Base-by-base conservation (phyloP, 148 eudicot genomes). In the Heliamphora exappendiculata region DNA sequence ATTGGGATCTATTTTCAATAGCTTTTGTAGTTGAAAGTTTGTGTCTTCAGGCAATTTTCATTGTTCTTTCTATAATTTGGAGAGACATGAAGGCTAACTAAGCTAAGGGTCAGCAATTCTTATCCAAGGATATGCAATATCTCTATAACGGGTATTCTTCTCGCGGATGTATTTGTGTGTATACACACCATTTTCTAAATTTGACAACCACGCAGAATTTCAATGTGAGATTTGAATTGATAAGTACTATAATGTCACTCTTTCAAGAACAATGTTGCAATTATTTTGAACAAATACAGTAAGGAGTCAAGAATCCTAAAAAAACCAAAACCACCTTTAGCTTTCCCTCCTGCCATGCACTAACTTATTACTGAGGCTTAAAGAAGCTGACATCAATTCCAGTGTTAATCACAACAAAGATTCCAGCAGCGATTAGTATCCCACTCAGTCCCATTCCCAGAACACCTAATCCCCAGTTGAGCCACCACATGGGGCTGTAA, bases 361-460 rank as follows among this genome's bases (percentile, higher is more conserved):
- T 51, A 28, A 60, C 11, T 64, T 28, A 37, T 89, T 82, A 90
- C 29, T 85, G 78, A 70, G 98, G 96, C 67, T 91, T 87, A 71
- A 93, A 93, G 85, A 93, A 93, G 75, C 85, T 91, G 70, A 84
- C 82, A 72, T 89, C 71, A 73, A 93, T 80, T 42, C 96, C 96
- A 42, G 85, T 89, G 72, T 86, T 84, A 78, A 93, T 89, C 7
- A 93, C 77, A 75, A 88, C 88, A 80, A 85, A 93, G 28, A 91
- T 28, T 10, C 96, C 89, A 50, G 91, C 96, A 31, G 88, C 90
- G 80, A 80, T 68, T 55, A 93, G 12, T 17, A 91, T 26, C 44
- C 33, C 88, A 82, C 96, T 93, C 16, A 93, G 79, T 20, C 74
- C 53, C 84, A 89, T 85, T 26, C 96, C 98, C 0, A 88, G 68